Conservation (phyloP, 345 rosid genomes). For the Populus alba region DNA sequence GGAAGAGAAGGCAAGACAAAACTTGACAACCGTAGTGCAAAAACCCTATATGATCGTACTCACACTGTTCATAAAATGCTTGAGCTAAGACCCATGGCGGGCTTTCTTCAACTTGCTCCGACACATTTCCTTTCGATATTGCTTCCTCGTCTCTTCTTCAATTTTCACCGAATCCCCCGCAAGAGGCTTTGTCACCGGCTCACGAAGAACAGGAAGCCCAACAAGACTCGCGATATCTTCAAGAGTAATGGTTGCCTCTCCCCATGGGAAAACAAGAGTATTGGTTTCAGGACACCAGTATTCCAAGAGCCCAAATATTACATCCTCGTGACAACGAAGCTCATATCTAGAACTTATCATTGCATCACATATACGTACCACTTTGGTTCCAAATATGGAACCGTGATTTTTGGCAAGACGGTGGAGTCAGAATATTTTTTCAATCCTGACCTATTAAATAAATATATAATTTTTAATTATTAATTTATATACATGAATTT, state of each 20-base stretch:
- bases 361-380: not conserved
- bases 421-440: too few relatives aligned
- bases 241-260: conserved; percentile 16
- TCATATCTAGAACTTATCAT: conserved; percentile 10
- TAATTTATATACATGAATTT: too few relatives aligned
- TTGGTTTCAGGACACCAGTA: conserved; percentile 20
- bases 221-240: conserved; percentile 6
- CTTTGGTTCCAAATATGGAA: not conserved
- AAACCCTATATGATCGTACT: conserved; percentile 9
- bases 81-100: not conserved
- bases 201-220: conserved; percentile 8
- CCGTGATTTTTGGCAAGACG: not conserved
- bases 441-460: too few relatives aligned
- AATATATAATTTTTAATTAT: too few relatives aligned
- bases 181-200: not conserved
- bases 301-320: conserved; percentile 9
- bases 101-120: not conserved
- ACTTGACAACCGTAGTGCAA: conserved; percentile 17
- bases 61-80: conserved; percentile 4
- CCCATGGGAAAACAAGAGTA: conserved; percentile 20
- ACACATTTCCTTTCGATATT: not conserved
- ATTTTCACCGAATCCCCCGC: not conserved
- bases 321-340: not conserved
- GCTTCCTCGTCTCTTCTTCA: not conserved
- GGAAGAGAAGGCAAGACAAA: conserved; percentile 10